Evolutionary conservation across 2,329 filamentous ascomycete species (phyloP), one percentile per base, ranked within the genome.

Genomic region (Diaporthe citriasiana): DNA sequence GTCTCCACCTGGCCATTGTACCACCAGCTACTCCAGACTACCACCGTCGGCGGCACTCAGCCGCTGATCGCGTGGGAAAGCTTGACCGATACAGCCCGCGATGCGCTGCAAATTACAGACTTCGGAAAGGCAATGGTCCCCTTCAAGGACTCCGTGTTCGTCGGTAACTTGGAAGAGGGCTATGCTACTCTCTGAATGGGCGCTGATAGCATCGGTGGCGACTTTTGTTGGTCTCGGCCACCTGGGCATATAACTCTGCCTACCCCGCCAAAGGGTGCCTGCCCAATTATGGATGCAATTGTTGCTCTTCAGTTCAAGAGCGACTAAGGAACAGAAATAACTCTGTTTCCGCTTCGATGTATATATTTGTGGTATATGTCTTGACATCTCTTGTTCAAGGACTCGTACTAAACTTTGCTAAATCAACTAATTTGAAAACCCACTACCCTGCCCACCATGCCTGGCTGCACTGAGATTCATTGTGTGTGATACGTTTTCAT

Each of bases 11-110:
- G 79, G 1, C 69, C 80, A 45, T 59, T 73, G 3, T 81, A 87
- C 76, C 85, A 87, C 76, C 78, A 82, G 45, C 77, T 83, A 35
- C 78, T 80, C 45, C 80, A 85, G 42, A 85, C 84, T 6, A 77
- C 70, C 19, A 80, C 78, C 1, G 76, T 79, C 19, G 85, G 84
- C 19, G 81, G 82, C 3, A 78, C 78, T n/a, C 83, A 85, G 76
- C 82, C 82, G 1, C 75, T 87, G 47, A 79, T 85, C 65, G 83
- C 84, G 9, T 87, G 85, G 85, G 85, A 87, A 76, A 79, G 75
- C n/a, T 78, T 87, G 74, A 77, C 83, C 2, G 69, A 78, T 2
- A 81, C 77, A 13, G 81, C 83, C 12, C 79, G 80, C 60, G 79
- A 76, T 19, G 85, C 83, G 0, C 78, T 87, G 4, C 74, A 77